phyloP scores from a whole-genome alignment of 352 stramenopile species.

The Albugo laibachii region DNA sequence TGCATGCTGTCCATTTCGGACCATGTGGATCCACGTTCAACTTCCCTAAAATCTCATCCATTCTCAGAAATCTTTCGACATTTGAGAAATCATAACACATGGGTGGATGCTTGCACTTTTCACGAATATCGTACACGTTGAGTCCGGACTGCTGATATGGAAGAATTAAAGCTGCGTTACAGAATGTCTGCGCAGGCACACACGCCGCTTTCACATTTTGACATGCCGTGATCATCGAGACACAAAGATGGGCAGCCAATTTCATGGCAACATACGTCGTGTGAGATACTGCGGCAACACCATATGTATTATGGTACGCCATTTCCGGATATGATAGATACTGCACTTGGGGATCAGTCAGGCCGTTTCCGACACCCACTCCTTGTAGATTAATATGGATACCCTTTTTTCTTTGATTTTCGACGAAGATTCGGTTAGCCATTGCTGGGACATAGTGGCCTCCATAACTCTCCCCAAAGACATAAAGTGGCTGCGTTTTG shows the following conservation, averaged over 20 bases:
- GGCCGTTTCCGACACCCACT: constrained; percentile 91
- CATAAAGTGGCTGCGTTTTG: constrained; percentile 78
- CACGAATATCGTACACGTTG: constrained; percentile 84
- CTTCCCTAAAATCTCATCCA: constrained; percentile 64
- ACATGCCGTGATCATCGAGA: constrained; percentile 71
- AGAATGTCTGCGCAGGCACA: constrained; percentile 76
- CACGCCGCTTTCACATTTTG: constrained; percentile 59
- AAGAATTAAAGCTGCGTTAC: constrained; percentile 61
- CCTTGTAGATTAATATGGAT: constrained; percentile 82
- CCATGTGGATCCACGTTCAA: constrained; percentile 60
- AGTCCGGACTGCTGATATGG: constrained; percentile 28
- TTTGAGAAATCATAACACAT: constrained; percentile 92
- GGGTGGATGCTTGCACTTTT: constrained; percentile 71
- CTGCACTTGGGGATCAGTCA: constrained; percentile 87
- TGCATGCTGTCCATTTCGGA: constrained; percentile 83
- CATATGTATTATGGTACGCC: constrained; percentile 83
- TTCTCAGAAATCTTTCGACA: constrained; percentile 79
- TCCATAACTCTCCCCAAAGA: constrained; percentile 86
- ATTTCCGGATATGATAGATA: constrained; percentile 71
- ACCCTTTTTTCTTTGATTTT: constrained; percentile 34
- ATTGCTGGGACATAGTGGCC: constrained; percentile 89
- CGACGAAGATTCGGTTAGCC: constrained; percentile 45
- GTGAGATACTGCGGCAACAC: constrained; percentile 44
- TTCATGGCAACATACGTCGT: constrained; percentile 48
- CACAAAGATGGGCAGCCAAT: constrained; percentile 28